phyloP scores from a whole-genome alignment of 1,284 basidiomycete species.

The Bondarzewia mesenterica region DNA sequence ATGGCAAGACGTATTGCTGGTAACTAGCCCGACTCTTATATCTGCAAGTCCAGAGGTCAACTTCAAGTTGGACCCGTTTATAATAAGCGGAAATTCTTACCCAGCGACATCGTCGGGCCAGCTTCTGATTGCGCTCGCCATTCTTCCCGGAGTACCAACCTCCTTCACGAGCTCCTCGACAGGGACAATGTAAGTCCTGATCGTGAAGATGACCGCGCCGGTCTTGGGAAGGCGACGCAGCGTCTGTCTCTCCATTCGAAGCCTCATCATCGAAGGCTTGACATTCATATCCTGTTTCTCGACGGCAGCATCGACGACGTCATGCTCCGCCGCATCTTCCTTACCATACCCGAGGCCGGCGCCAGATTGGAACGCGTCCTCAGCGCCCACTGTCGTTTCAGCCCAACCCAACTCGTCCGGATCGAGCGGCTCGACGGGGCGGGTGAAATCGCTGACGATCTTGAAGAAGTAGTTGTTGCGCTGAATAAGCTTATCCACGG shows the following conservation, averaged over 20 bases:
- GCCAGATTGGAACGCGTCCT: slow-evolving; percentile 40
- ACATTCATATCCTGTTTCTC: neutral
- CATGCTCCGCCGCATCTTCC: neutral
- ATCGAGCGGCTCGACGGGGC: slow-evolving; percentile 26
- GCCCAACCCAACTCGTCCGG: slow-evolving; percentile 67
- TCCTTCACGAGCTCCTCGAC: slow-evolving; percentile 52
- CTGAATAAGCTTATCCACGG: slow-evolving; percentile 60
- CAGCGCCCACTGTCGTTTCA: slow-evolving; percentile 52
- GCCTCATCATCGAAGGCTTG: slow-evolving; percentile 37
- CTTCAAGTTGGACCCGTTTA: neutral
- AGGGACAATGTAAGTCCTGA: slow-evolving; percentile 67
- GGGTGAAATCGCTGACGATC: slow-evolving; percentile 29
- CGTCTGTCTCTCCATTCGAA: slow-evolving; percentile 69
- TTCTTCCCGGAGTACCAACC: slow-evolving; percentile 53
- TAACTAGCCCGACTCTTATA: slow-evolving; percentile 56
- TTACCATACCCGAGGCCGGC: slow-evolving; percentile 14
- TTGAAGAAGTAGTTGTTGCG: slow-evolving; percentile 72
- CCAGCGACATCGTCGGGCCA: slow-evolving; percentile 6
- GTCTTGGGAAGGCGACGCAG: slow-evolving; percentile 59
- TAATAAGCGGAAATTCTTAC: neutral
- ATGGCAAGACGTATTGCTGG: slow-evolving; percentile 36
- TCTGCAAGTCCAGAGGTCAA: slow-evolving; percentile 14
- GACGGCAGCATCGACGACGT: neutral
- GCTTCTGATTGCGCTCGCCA: slow-evolving; percentile 54
- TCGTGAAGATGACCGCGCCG: slow-evolving; percentile 69